Percentiles rank a stretch among this genome's conserved stretches.
These are phyloP conservation scores for Colletotrichum sp. DNA, from an alignment of 2,329 filamentous ascomycete genomes.

Conservation along the genomic window DNA sequence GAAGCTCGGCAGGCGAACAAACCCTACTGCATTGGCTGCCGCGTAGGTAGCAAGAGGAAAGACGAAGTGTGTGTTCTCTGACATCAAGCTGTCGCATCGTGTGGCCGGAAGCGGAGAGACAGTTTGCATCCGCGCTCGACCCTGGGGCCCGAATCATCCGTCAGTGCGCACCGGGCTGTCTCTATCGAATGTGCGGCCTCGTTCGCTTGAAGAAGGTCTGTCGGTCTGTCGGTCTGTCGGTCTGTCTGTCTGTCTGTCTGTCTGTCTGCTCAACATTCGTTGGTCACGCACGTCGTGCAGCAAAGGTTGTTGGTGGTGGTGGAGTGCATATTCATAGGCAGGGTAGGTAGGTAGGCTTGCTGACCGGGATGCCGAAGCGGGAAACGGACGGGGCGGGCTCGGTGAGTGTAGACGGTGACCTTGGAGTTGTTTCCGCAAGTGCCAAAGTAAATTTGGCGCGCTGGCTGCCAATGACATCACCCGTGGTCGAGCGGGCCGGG, in stretches of 20 bases:
- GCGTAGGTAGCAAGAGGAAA: background rate
- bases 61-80: background rate
- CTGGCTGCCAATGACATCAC: conserved; percentile 9
- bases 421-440: background rate
- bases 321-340: background rate
- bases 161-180: background rate
- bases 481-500: background rate
- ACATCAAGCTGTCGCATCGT: background rate
- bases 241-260: background rate
- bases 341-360: too few relatives aligned
- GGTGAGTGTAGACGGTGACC: conserved; percentile 4
- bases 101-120: background rate
- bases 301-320: background rate
- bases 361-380: background rate
- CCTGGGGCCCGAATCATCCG: background rate
- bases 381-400: background rate
- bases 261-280: background rate
- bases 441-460: background rate
- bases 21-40: background rate
- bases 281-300: background rate
- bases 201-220: background rate
- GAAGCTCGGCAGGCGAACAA: background rate
- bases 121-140: background rate
- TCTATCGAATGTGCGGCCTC: background rate
- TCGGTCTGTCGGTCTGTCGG: too few relatives aligned